A percentile compares a stretch with the other conserved stretches of the same genome.
Evolutionary conservation across 805 yeast species (phyloP).

Genomic region (Pichia kluyveri): DNA sequence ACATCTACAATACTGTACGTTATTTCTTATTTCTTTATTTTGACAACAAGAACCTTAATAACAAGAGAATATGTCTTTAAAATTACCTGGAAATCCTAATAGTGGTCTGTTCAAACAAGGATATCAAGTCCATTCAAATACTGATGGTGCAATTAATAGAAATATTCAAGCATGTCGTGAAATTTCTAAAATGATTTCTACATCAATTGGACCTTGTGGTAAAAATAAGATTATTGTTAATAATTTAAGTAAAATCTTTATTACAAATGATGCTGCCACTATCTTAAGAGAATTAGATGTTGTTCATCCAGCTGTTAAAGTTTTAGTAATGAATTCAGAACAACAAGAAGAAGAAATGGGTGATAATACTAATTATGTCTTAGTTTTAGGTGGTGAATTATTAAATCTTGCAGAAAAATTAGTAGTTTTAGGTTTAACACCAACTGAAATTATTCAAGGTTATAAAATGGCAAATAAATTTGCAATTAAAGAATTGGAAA

Average conservation of each 20-base stretch:
- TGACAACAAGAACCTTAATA: too few relatives aligned
- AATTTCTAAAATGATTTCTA: conserved; percentile 81
- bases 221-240: conserved; percentile 93
- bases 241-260: conserved; percentile 72
- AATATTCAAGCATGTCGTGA: conserved; percentile 94
- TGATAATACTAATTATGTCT: conserved; percentile 87
- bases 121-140: conserved; percentile 74
- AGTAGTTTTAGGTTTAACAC: conserved; percentile 74
- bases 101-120: conserved; percentile 95
- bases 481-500: conserved; percentile 60
- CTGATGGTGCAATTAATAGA: conserved; percentile 90
- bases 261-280: conserved; percentile 97
- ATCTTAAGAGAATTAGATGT: conserved; percentile 89
- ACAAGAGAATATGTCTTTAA: conserved; percentile 60
- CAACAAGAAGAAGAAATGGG: conserved; percentile 98
- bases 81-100: conserved; percentile 87
- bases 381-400: conserved; percentile 88
- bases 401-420: conserved; percentile 80
- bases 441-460: conserved; percentile 90
- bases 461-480: conserved; percentile 78
- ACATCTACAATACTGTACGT: too few relatives aligned
- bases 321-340: conserved; percentile 90
- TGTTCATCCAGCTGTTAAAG: conserved; percentile 95
- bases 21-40: too few relatives aligned
- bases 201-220: conserved; percentile 97